Evolutionary conservation across 805 yeast species (phyloP), one percentile per base, ranked within the genome.

Genomic region (Schizosaccharomyces japonicus): DNA sequence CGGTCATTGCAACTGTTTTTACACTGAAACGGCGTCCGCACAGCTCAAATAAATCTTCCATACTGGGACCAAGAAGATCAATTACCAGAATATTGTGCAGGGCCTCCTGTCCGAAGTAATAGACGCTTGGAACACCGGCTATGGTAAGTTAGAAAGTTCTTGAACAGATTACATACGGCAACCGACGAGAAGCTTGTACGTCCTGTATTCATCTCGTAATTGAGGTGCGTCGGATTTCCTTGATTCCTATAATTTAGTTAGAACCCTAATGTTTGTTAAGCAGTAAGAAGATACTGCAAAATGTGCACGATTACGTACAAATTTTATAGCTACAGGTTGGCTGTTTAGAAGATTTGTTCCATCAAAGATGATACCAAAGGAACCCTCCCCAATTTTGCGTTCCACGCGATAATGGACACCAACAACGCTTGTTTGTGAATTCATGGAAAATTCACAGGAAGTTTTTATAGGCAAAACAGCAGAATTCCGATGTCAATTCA

Each of bases 21-120:
- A 81, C 72, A 45, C 78, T 66, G 59, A 90, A 90, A 59, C 78
- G 74, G 48, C 98, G 75, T 33, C 93, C 92, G 65, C 98, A 90
- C 96, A 96, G 90, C 60, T 90, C 98, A 62, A 90, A 90, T 54
- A 90, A 67, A 63, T 90, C 98, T 61, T 90, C 98, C 52, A 90
- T 68, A 1, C 94, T 80, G 7, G 98, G 98, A 10, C 98, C 98
- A 56, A 90, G 69, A 42, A 90, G 69, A 60, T 90, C 98, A 56
- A 90, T 90, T 33, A 90, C 94, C 53, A 90, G 67, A 47, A 90
- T 84, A 62, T 87, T 85, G 67, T 90, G 96, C 51, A 90, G 73
- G 29, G 98, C 96, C 64, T 90, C 98, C 60, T 90, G 96, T 50
- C 98, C 98, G 62, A 87, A 87, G 61, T 84, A 90, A 65, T 90